A percentile compares a stretch with the other conserved stretches of the same genome.
These are phyloP conservation scores for Amanita exitialis DNA, from an alignment of 768 basidiomycete species.

Conservation along the genomic window DNA sequence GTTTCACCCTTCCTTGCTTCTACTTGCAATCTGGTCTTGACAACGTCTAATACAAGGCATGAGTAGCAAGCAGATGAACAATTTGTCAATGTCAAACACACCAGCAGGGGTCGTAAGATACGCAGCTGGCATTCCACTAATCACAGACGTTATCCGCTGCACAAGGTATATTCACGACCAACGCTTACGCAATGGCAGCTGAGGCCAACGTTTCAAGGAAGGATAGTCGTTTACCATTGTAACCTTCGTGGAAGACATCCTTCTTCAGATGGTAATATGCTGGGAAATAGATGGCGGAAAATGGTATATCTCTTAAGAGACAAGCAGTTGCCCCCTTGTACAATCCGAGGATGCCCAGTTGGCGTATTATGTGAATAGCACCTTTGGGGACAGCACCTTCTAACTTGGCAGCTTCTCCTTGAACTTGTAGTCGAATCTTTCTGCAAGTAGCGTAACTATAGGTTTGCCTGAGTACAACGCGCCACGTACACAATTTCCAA, in stretches of 20 bases:
- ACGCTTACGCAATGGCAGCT: slow-evolving; percentile 71
- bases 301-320: slow-evolving; percentile 90
- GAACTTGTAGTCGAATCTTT: slow-evolving; percentile 91
- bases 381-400: slow-evolving; percentile 78
- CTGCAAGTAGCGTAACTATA: slow-evolving; percentile 24
- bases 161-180: slow-evolving; percentile 10
- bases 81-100: slow-evolving; percentile 20
- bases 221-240: slow-evolving; percentile 86
- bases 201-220: slow-evolving; percentile 84
- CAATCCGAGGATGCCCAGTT: slow-evolving; percentile 84
- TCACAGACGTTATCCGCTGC: slow-evolving; percentile 18
- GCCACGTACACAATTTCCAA: slow-evolving; percentile 81
- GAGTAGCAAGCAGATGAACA: no score
- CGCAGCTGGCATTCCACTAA: slow-evolving; percentile 95
- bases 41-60: slow-evolving; percentile 55
- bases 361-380: slow-evolving; percentile 86
- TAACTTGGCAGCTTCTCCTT: slow-evolving; percentile 86
- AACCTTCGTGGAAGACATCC: slow-evolving; percentile 92
- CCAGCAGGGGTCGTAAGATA: slow-evolving; percentile 89
- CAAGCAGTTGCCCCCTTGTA: slow-evolving; percentile 94
- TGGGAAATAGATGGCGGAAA: slow-evolving; percentile 90
- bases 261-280: slow-evolving; percentile 86
- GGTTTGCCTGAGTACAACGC: background rate
- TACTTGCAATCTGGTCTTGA: slow-evolving; percentile 93
- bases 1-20: slow-evolving; percentile 90